phyloP scores from a whole-genome alignment of 768 basidiomycete species.

The Mrakia gelida region DNA sequence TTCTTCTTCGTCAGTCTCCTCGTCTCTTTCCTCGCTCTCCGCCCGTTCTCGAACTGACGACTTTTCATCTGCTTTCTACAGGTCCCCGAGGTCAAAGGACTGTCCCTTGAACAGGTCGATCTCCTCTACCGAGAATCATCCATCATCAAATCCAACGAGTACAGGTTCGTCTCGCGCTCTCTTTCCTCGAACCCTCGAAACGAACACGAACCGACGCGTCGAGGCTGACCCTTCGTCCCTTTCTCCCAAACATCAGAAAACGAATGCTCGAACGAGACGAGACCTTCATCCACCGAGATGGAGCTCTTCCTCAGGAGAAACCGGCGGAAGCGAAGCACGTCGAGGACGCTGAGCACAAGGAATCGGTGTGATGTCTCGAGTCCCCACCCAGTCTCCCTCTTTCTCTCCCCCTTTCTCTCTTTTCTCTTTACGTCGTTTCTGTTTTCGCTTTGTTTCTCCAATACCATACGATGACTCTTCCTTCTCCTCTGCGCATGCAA shows the following conservation, averaged over 20 bases:
- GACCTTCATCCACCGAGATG: constrained; percentile 30
- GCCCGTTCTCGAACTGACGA: constrained; percentile 57
- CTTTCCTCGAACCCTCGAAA: background rate
- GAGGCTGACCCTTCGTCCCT: background rate
- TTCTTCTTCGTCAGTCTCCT: constrained; percentile 55
- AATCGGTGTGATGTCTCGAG: constrained; percentile 1
- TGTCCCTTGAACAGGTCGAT: constrained; percentile 34
- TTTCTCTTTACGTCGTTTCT: background rate
- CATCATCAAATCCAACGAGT: constrained; percentile 24
- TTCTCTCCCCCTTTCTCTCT: too few species aligned
- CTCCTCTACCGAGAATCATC: constrained; percentile 34
- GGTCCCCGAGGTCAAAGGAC: constrained; percentile 50
- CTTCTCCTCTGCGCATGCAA: too few species aligned
- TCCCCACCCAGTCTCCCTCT: background rate
- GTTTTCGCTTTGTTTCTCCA: background rate
- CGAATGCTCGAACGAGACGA: constrained; percentile 28
- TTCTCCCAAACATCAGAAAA: background rate
- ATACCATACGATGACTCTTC: background rate
- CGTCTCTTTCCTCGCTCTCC: background rate
- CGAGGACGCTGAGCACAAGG: constrained; percentile 12
- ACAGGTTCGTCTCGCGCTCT: background rate
- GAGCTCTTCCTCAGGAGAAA: background rate
- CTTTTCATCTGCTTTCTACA: background rate
- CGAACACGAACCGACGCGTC: background rate
- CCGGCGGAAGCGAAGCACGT: constrained; percentile 4